These are phyloP conservation scores for Diaporthe nobilis DNA, from an alignment of 2,329 filamentous ascomycete genomes.

Conservation along the genomic window DNA sequence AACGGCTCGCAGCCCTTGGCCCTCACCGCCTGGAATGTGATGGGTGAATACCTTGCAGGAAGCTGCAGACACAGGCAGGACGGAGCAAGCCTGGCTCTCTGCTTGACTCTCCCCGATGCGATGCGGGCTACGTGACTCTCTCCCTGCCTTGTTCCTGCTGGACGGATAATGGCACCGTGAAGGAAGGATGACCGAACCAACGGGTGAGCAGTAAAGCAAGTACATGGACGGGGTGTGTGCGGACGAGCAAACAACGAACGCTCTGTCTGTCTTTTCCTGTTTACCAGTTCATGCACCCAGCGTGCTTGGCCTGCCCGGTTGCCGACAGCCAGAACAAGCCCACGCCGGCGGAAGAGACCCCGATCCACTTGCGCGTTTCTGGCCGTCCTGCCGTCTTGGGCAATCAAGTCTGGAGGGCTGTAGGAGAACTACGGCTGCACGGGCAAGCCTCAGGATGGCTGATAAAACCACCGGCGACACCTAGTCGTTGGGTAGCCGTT, in stretches of 20 bases:
- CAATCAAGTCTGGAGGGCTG: conserved; percentile 1
- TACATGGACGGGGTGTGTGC: neutral
- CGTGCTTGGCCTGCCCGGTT: conserved; percentile 17
- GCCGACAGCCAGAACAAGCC: conserved; percentile 19
- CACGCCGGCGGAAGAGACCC: conserved; percentile 25
- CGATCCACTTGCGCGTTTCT: conserved; percentile 32
- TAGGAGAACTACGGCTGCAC: conserved; percentile 25
- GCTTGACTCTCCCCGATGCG: conserved; percentile 29
- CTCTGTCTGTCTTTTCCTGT: conserved; percentile 14
- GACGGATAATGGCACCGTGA: neutral
- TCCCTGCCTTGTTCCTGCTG: conserved; percentile 17
- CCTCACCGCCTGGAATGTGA: conserved; percentile 53
- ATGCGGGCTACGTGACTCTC: conserved; percentile 24
- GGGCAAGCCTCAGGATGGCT: conserved; percentile 16
- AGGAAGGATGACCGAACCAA: neutral
- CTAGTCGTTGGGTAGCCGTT: conserved; percentile 25
- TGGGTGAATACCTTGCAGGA: conserved; percentile 43
- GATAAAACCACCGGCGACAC: conserved; percentile 30
- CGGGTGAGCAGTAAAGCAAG: neutral
- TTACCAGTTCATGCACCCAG: conserved; percentile 27
- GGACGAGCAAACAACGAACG: conserved; percentile 17
- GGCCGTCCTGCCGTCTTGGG: conserved; percentile 25
- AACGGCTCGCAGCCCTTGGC: conserved; percentile 53
- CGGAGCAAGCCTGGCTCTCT: conserved; percentile 8
- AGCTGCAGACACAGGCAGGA: conserved; percentile 37